phyloP scores from a whole-genome alignment of 495 filamentous ascomycete species.

The Aspergillus sclerotioniger region DNA sequence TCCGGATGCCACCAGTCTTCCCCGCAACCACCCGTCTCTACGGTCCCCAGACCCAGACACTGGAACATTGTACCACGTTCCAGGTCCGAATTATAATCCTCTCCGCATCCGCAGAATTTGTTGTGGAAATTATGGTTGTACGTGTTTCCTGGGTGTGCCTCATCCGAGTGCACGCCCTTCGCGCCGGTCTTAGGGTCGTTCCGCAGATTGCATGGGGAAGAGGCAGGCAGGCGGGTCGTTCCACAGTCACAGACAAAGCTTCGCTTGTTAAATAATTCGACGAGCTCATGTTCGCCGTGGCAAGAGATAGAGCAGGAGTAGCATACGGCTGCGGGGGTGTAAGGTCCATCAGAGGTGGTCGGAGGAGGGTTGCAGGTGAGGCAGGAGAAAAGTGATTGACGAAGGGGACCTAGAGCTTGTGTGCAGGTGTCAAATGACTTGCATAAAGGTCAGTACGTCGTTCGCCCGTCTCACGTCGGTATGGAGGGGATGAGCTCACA shows the following conservation, averaged over 20 bases:
- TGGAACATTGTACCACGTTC: slow-evolving; percentile 99
- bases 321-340: slow-evolving; percentile 80
- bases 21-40: slow-evolving; percentile 82
- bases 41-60: slow-evolving; percentile 80
- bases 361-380: slow-evolving; percentile 88
- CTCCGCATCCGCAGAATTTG: slow-evolving; percentile 84
- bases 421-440: slow-evolving; percentile 93
- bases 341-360: slow-evolving; percentile 54
- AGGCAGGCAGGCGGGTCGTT: slow-evolving; percentile 70
- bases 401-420: slow-evolving; percentile 76
- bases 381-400: slow-evolving; percentile 85
- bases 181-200: slow-evolving; percentile 68
- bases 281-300: slow-evolving; percentile 90
- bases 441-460: neutral
- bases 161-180: slow-evolving; percentile 76
- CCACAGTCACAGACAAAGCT: slow-evolving; percentile 98
- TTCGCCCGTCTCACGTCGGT: slow-evolving; percentile 1
- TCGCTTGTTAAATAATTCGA: slow-evolving; percentile 94
- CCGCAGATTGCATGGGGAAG: slow-evolving; percentile 73
- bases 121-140: slow-evolving; percentile 97
- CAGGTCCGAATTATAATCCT: slow-evolving; percentile 77
- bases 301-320: slow-evolving; percentile 96
- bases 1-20: slow-evolving; percentile 99
- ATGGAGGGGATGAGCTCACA: slow-evolving; percentile 43
- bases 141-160: slow-evolving; percentile 68